Evolutionary conservation across 2,329 filamentous ascomycete species (phyloP).

Genomic region (Diaporthe sp.): DNA sequence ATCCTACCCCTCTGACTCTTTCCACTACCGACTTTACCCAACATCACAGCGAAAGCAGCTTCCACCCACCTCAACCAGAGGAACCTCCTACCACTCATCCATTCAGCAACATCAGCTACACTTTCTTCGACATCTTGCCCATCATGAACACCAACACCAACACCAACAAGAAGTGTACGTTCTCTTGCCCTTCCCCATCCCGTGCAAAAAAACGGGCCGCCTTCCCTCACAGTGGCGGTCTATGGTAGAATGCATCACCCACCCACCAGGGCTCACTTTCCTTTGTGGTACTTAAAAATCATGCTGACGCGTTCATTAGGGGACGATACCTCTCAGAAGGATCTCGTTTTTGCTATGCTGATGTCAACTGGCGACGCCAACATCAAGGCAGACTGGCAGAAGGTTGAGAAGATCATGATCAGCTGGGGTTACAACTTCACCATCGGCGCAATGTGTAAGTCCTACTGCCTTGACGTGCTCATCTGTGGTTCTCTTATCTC

Average conservation of each 20-base stretch:
- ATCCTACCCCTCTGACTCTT: neutral
- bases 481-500: neutral
- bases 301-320: slow-evolving; percentile 14
- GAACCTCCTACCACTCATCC: neutral
- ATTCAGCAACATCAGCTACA: neutral
- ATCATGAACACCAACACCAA: slow-evolving; percentile 1
- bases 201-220: neutral
- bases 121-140: neutral
- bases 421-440: slow-evolving; percentile 38
- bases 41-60: neutral
- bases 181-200: neutral
- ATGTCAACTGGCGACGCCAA: slow-evolving; percentile 37
- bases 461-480: neutral
- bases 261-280: neutral
- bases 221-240: neutral
- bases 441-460: slow-evolving; percentile 40
- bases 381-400: slow-evolving; percentile 35
- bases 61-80: neutral
- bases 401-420: slow-evolving; percentile 34
- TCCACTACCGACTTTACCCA: neutral
- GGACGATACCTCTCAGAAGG: slow-evolving; percentile 38
- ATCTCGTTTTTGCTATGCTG: slow-evolving; percentile 37
- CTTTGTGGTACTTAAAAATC: no score
- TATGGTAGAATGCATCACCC: no score
- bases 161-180: slow-evolving; percentile 19